Evolutionary conservation across 2,329 filamentous ascomycete genomes (phyloP), one percentile per base, ranked within the genome.

Genomic region (Ceratocystis diversiconidia): DNA sequence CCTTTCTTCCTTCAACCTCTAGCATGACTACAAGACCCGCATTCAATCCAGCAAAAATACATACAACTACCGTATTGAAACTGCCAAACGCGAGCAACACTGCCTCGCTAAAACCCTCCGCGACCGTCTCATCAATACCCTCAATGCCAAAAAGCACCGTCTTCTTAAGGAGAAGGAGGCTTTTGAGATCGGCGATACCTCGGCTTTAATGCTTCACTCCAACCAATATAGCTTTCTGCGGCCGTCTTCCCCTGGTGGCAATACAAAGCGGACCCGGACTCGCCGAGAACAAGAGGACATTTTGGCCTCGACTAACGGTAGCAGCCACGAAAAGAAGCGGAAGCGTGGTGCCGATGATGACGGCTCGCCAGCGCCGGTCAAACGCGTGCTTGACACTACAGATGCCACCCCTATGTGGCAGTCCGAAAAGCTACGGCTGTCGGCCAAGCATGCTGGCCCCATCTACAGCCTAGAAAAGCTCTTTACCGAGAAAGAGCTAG

Each of bases 401-500:
- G 81, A 77, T 70, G 84, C 80, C 36, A 87, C 84, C 1, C 78
- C 83, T 5, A 75, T 86, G 28, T 86, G 84, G 83, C 81, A 83
- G 71, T 82, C 78, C 62, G 84, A 86, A 69, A 81, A 82, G 71
- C 75, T 83, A 63, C 77, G 79, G 69, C 75, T 76, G 66, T 75
- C 77, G 65, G 76, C 80, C 66, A 81, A 82, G 71, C 80, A 84
- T 70, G 79, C 82, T 22, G 84, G 82, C 7, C 80, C 83, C 0
- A 75, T 84, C 1, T 86, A 85, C 72, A 86, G 82, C 72, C 82
- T 88, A 67, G 84, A 87, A 70, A 87, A 87, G 75, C 79, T 88
- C 46, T 88, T 88, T 62, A 87, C 85, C 0, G 85, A 88, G 70
- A 87, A 85, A 73, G 85, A 88, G 74, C 78, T 88, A 36, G 79